Base-by-base conservation (phyloP, 768 basidiomycete species). In the Podaxis rugospora region DNA sequence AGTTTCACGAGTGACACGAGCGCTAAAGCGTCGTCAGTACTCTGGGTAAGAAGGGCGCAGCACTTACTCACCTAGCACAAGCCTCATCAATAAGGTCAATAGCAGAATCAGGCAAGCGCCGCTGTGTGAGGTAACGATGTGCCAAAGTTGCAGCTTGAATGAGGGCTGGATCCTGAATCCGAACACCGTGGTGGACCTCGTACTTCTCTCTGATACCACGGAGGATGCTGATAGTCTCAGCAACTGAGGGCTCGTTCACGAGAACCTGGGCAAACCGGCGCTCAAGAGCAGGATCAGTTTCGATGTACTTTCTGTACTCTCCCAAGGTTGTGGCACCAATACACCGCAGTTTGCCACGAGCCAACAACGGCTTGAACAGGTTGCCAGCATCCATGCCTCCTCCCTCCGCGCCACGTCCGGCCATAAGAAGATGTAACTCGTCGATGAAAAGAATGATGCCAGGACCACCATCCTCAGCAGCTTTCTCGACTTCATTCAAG, bases 131-230 rank as follows among this genome's bases (percentile, higher is more conserved):
- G 68, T 98, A 99, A 37, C 96, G 92, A 72, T 93, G 91, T 1
- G 96, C 96, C 60, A 99, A 82, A 13, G 88, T 89, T 0, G 95
- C 95, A 7, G 96, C 95, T 10, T 87, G 78, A 65, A 97, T 94
- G 62, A 99, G 78, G 1, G 96, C 88, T 6, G 86, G 85, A 67
- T 98, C 96, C 63, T 87, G 79, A 65, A 98, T 95, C 57, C 89
- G 81, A 47, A 98, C 93, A 65, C 92, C 93, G 62, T 94, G 93
- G 67, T 93, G 89, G 0, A 95, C 92, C 71, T 93, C 90, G 71
- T 97, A 97, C 72, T 93, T 93, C 70, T 96, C 94, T 46, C 91
- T 82, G 70, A 98, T 93, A 60, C 96, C 96, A 65, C 96, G 88
- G 39, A 98, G 81, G 63, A 98, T 98, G 65, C 83, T 90, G 75